Evolutionary conservation across 257 asterid species (phyloP).

Genomic region (Lavandula angustifolia): DNA sequence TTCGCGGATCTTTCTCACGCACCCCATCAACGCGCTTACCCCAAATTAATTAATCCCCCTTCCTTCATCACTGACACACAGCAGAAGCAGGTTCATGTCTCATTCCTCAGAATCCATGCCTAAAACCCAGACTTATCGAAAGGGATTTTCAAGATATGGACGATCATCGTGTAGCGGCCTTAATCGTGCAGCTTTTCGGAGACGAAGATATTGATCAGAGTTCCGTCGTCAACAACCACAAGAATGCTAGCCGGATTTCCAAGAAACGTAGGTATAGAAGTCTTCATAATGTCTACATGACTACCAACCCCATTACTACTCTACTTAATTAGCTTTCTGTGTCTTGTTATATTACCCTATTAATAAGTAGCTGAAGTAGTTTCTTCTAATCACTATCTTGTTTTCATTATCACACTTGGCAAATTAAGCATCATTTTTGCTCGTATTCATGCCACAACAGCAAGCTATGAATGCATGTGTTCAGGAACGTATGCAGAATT

Average conservation of each 20-base stretch:
- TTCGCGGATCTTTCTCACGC: conserved; percentile 28
- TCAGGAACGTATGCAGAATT: too few species aligned
- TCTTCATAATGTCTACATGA: conserved; percentile 39
- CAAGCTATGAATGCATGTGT: too few species aligned
- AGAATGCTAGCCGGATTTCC: background rate
- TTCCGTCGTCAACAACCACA: background rate
- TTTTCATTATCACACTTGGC: too few species aligned
- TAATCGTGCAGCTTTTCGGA: conserved; percentile 33
- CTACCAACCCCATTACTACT: conserved; percentile 36
- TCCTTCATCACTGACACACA: background rate
- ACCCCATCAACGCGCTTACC: conserved; percentile 25
- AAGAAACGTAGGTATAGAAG: conserved; percentile 41
- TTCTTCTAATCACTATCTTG: too few species aligned
- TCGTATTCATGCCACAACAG: too few species aligned
- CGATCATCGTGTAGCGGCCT: conserved; percentile 9
- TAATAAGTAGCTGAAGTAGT: too few species aligned
- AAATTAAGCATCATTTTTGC: too few species aligned
- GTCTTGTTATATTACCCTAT: too few species aligned
- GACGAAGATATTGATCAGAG: conserved; percentile 27
- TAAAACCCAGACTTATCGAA: too few species aligned
- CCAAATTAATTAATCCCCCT: background rate
- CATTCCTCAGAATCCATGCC: conserved; percentile 14
- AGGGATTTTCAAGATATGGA: conserved; percentile 12
- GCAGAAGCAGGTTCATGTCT: conserved; percentile 10
- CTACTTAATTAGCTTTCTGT: background rate